Evolutionary conservation across 306 rosid genomes (phyloP), one percentile per base, ranked within the genome.

Genomic region (Oxytropis ochrocephala): DNA sequence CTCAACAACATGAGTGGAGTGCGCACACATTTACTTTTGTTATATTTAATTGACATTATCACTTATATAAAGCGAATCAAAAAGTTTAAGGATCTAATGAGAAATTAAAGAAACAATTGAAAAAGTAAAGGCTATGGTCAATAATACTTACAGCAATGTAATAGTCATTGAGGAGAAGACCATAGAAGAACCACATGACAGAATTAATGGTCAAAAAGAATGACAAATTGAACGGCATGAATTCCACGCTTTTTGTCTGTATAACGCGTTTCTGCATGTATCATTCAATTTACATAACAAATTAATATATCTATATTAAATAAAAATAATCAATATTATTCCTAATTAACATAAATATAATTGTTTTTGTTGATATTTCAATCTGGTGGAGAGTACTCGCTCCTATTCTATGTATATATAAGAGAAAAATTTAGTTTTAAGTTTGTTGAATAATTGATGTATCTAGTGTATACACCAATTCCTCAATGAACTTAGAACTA

Each of bases 121-220:
- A 13, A 38, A 66, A 36, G 49, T 35, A n/a, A 33, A n/a, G n/a
- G n/a, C n/a, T n/a, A n/a, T n/a, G n/a, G n/a, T n/a, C n/a, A n/a
- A n/a, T n/a, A n/a, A n/a, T n/a, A 79, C 92, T 78, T 79, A 93
- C 97, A 4, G 99, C 99, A 60, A 94, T 84, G 85, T 85, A 82
- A 59, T 82, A 83, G 84, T 94, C 99, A 51, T 84, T 81, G 73
- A 84, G 85, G 42, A 91, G 73, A 68, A 89, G 75, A 13, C 99
- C 99, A 69, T 91, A 95, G 81, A 91, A 95, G 84, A 95, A 95
- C 99, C 99, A 91, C 85, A 70, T 80, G 67, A 91, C 90, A 33
- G 97, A 97, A 57, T 84, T 85, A 3, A 86, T 49, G 7, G 95
- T 95, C 27, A 95, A 79, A 82, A 83, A 95, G 82, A 94, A 84